Evolutionary conservation across 2,329 filamentous ascomycete species (phyloP), one percentile per base, ranked within the genome.

Genomic region (Thelonectria rubi): DNA sequence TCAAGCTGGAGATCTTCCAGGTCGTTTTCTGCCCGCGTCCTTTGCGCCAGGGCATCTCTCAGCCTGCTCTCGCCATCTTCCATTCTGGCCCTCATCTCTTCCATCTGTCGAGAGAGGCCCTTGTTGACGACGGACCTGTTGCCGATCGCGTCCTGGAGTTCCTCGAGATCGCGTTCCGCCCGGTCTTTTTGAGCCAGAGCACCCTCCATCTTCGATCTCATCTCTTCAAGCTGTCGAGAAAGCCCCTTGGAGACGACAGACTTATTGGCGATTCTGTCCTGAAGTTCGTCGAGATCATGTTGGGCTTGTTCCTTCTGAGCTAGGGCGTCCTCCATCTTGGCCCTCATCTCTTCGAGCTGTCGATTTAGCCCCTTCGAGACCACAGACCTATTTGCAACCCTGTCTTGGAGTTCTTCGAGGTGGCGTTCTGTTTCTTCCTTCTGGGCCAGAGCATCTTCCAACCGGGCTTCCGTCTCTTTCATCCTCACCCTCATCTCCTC

Each of bases 111-210:
- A 30, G 26, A 6, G 26, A 30, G 26, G 26, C 26, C 26, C 26
- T 91, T 93, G 14, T 90, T 91, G 55, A 87, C 87, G 40, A 93
- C 84, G 0, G 91, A 94, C 69, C 93, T 93, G 76, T 94, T 89
- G 21, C 89, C 85, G 84, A 93, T 87, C 69, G 93, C 91, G 56
- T 92, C 89, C 63, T 91, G 90, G 24, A 93, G 81, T 69, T 90
- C 87, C 68, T 88, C 83, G 15, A 90, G 78, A 60, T 90, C 83
- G 8, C 76, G 78, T 68, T 88, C 84, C 2, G 86, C 87, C 30
- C 83, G 81, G 20, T 30, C 26, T 30, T 30, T 30, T 30, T 30
- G 26, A 9, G 26, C 26, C 26, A 30, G 26, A 6, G 26, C 26
- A 30, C 15, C 14, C 34, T 37, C 78, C 18, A 85, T 76, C 66